phyloP scores from a whole-genome alignment of 2,329 filamentous ascomycete species.

The Colletotrichum sp. region DNA sequence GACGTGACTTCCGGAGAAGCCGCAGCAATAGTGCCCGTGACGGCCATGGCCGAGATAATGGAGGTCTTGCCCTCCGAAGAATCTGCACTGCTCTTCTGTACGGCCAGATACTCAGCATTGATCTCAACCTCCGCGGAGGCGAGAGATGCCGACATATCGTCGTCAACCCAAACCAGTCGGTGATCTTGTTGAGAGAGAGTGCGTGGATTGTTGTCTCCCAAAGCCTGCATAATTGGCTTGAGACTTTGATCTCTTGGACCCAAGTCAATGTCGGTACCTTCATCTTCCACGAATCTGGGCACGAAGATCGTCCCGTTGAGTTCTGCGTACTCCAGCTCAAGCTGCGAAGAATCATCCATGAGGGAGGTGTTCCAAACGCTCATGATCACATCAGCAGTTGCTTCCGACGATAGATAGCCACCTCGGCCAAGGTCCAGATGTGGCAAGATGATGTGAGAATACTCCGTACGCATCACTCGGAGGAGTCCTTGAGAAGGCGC shows the following conservation, averaged over 20 bases:
- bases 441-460: constrained; percentile 3
- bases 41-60: not conserved
- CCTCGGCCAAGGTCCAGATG: constrained; percentile 8
- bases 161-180: not conserved
- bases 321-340: constrained; percentile 22
- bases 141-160: not conserved
- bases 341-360: too few relatives aligned
- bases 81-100: not conserved
- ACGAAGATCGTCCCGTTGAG: constrained; percentile 8
- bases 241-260: not conserved
- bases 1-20: not conserved
- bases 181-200: not conserved
- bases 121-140: not conserved
- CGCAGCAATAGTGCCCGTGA: not conserved
- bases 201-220: not conserved
- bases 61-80: not conserved
- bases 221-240: not conserved
- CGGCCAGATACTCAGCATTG: not conserved
- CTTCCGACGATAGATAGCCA: not conserved
- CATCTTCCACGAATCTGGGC: constrained; percentile 11
- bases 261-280: not conserved
- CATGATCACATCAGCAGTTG: not conserved
- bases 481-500: constrained; percentile 17
- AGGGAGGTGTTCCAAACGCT: not conserved
- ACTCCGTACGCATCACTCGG: constrained; percentile 21